Base-by-base conservation (phyloP, 176 grass and related monocot genomes). In the Triticum monococcum region DNA sequence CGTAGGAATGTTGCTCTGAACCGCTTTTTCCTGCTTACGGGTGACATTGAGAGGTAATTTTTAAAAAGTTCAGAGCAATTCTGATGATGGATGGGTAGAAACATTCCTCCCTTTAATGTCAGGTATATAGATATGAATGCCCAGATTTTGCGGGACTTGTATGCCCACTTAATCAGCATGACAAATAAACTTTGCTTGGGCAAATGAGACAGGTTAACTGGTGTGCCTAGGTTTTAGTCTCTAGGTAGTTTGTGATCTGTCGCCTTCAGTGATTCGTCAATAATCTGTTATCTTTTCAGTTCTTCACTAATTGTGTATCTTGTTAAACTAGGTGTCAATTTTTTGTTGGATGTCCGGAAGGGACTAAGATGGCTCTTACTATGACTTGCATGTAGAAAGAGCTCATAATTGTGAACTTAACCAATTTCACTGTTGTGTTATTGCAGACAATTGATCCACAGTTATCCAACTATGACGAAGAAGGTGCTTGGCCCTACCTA, bases 401-500 rank as follows among this genome's bases (percentile, higher is more conserved):
- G 17, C 56, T 77, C n/a, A 45, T 38, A 13, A 65, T 12, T 68
- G 40, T 60, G 8, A 67, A 57, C 61, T 75, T 66, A 23, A 33
- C 86, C 81, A 52, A 67, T 68, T 72, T 26, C 22, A 25, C 50
- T 40, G 3, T 26, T 81, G 22, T 77, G n/a, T 62, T 79, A 12
- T 75, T 78, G 73, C 87, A 99, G 97, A 93, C 89, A 12, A 90
- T 97, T 4, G 97, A 99, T 81, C 94, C 92, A 25, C 90, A 97
- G 79, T 57, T 99, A 85, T 93, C 97, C 64, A 97, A 99, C 86
- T 99, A 93, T 1, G 97, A 99, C 0, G 94, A 92, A 72, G 94
- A 99, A 83, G 97, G 97, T 65, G 97, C 97, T 75, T 99, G 97
- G 97, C 97, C 97, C 33, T 99, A 99, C 85, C 90, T 99, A 63